Conservation (phyloP, 2,329 filamentous ascomycete genomes). For the Dactylellina haptotyla region DNA sequence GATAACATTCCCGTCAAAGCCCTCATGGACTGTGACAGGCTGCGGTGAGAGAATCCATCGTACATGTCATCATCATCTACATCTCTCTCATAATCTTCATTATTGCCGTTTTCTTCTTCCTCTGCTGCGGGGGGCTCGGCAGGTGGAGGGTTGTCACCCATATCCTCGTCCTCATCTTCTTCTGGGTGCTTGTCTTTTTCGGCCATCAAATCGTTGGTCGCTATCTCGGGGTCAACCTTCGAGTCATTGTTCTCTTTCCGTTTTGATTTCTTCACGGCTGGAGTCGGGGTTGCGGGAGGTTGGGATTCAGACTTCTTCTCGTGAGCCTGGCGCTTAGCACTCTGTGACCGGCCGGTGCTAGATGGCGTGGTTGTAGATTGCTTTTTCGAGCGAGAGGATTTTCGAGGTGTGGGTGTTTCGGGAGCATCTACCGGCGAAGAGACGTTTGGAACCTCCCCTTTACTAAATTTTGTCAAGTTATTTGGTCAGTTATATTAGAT, state of each 20-base stretch:
- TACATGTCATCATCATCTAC: slow-evolving; percentile 75
- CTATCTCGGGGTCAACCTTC: slow-evolving; percentile 28
- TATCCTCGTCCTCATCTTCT: slow-evolving; percentile 52
- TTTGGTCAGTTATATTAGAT: slow-evolving; percentile 6
- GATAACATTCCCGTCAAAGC: slow-evolving; percentile 93
- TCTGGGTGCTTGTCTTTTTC: slow-evolving; percentile 47
- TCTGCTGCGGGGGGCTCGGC: slow-evolving; percentile 62
- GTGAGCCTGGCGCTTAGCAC: slow-evolving; percentile 37
- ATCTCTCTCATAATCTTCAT: slow-evolving; percentile 69
- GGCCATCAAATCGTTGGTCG: slow-evolving; percentile 58
- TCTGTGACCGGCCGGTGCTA: slow-evolving; percentile 31
- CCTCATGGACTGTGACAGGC: slow-evolving; percentile 81
- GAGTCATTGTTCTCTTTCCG: slow-evolving; percentile 50
- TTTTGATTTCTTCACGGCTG: slow-evolving; percentile 39
- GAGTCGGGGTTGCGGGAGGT: slow-evolving; percentile 37
- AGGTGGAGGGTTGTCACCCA: slow-evolving; percentile 38
- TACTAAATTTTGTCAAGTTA: slow-evolving; percentile 9
- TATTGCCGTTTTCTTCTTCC: slow-evolving; percentile 61
- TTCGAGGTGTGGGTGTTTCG: slow-evolving; percentile 50
- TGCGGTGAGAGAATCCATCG: slow-evolving; percentile 68
- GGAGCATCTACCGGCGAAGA: slow-evolving; percentile 35
- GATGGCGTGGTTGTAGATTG: slow-evolving; percentile 28
- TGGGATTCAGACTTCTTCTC: slow-evolving; percentile 48
- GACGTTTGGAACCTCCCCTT: slow-evolving; percentile 46
- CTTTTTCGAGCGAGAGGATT: slow-evolving; percentile 46